A percentile compares a stretch with the other conserved stretches of the same genome.
Evolutionary conservation across 352 stramenopile species (phyloP).

Genomic region (Phytopythium oedochilum): DNA sequence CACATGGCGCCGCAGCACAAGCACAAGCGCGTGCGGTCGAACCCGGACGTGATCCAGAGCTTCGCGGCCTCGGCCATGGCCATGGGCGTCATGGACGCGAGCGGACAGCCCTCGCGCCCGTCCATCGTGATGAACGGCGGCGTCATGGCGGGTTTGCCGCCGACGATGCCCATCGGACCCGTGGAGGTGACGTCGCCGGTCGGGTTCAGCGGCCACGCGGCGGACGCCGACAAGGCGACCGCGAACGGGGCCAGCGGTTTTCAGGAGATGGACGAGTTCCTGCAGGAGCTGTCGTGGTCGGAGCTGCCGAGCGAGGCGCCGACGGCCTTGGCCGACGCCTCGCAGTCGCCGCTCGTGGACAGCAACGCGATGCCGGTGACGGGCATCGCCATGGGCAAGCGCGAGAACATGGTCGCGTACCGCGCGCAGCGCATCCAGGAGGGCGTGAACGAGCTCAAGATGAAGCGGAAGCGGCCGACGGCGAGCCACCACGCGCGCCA

Average conservation of each 20-base stretch:
- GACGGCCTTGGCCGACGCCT: conserved; percentile 2
- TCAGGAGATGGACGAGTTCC: conserved; percentile 53
- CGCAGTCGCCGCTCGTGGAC: conserved; percentile 4
- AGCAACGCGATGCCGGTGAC: not conserved
- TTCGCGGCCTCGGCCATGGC: conserved; percentile 11
- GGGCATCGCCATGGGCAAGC: conserved; percentile 5
- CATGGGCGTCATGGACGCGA: not conserved
- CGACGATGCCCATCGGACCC: conserved; percentile 20
- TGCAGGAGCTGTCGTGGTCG: conserved; percentile 40
- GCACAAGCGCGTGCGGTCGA: conserved; percentile 59
- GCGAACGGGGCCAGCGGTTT: conserved; percentile 11
- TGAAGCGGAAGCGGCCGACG: conserved; percentile 70
- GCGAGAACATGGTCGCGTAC: conserved; percentile 29
- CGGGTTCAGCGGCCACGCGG: conserved; percentile 7
- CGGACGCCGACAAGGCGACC: conserved; percentile 4
- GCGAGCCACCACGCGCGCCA: conserved; percentile 45
- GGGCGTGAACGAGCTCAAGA: conserved; percentile 65
- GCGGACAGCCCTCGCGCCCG: conserved; percentile 18
- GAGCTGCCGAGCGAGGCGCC: conserved; percentile 22
- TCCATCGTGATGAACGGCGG: conserved; percentile 12
- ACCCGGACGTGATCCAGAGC: conserved; percentile 44
- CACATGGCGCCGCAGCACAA: conserved; percentile 43
- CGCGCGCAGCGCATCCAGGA: conserved; percentile 62
- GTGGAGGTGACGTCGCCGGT: conserved; percentile 28
- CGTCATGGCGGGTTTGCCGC: not conserved